Evolutionary conservation across 176 grass and related monocot genomes (phyloP).

Genomic region (Typha latifolia): DNA sequence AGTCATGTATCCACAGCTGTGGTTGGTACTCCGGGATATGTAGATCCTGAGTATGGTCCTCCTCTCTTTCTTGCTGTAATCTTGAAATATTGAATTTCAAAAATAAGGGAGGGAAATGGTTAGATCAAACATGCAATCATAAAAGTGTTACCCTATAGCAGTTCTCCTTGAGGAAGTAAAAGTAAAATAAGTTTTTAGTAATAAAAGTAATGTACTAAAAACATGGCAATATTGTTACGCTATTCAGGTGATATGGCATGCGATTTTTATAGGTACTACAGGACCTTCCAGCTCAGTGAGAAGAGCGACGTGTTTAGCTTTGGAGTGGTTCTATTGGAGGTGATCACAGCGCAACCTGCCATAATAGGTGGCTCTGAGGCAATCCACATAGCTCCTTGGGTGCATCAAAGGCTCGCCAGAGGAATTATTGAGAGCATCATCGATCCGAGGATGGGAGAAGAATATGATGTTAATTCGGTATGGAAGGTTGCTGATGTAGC

Average conservation of each 20-base stretch:
- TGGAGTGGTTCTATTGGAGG: slow-evolving; percentile 33
- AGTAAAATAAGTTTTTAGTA: too few relatives aligned
- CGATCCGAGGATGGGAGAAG: slow-evolving; percentile 8
- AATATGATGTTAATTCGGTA: slow-evolving; percentile 25
- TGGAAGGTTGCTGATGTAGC: too few relatives aligned
- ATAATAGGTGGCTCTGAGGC: neutral
- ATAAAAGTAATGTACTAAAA: too few relatives aligned
- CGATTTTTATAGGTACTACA: neutral
- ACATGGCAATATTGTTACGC: too few relatives aligned
- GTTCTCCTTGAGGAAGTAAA: too few relatives aligned
- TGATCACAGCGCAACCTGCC: slow-evolving; percentile 25
- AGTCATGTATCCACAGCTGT: slow-evolving; percentile 9
- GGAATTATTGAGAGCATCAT: slow-evolving; percentile 32
- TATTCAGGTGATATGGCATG: neutral
- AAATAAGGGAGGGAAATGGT: too few relatives aligned
- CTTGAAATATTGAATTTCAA: neutral
- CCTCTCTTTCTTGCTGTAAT: neutral
- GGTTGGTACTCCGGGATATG: slow-evolving; percentile 2
- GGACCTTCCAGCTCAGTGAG: neutral
- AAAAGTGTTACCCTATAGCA: too few relatives aligned
- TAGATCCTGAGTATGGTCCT: slow-evolving; percentile 15
- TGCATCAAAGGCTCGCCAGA: slow-evolving; percentile 20
- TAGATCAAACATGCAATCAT: too few relatives aligned
- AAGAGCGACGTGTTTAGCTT: slow-evolving; percentile 27
- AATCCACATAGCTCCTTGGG: slow-evolving; percentile 9